Base-by-base conservation (phyloP, 257 asterid genomes). In the Fraxinus quadrangulata region DNA sequence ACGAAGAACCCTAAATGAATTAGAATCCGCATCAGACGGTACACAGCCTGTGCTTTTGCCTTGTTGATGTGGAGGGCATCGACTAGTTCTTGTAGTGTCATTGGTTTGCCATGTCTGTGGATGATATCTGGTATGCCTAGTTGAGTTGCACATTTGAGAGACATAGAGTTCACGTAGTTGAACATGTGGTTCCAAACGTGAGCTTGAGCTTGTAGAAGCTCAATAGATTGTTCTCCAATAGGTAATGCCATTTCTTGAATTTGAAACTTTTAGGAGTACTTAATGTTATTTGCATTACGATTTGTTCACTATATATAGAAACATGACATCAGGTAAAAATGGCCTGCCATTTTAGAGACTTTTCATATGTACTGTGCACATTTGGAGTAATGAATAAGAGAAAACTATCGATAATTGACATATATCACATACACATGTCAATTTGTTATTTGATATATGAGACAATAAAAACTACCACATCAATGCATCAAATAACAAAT, bases 11-110 rank as follows among this genome's bases (percentile, higher is more conserved):
- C 36, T 2, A 36, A 73, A 68, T 67, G 78, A 7, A 54, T 36
- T 34, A 79, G 56, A 6, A 67, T 26, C n/a, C 54, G 33, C 77
- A 80, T 74, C 56, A 80, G 28, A 13, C 76, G 76, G 28, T 23
- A 56, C 17, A 80, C 5, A 30, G 9, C 16, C 23, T 49, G 79
- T 51, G 79, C 30, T 54, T 80, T 80, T 26, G 79, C 65, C 36
- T 26, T 36, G 75, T 69, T 75, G 67, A 80, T 67, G 7, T 71
- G 70, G 2, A 74, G 76, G 54, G 51, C 36, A 39, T 74, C 23
- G 72, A 39, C 23, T 70, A 74, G 28, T 2, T 69, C 23, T 45
- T 45, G 6, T 0, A 45, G 54, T 45, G 54, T 45, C 54, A 45
- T 45, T 12, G 54, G 54, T 45, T 45, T 45, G 54, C 54, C 54